Conservation (phyloP, 192 early-diverging fungal species). For the Kickxella alabastrina region DNA sequence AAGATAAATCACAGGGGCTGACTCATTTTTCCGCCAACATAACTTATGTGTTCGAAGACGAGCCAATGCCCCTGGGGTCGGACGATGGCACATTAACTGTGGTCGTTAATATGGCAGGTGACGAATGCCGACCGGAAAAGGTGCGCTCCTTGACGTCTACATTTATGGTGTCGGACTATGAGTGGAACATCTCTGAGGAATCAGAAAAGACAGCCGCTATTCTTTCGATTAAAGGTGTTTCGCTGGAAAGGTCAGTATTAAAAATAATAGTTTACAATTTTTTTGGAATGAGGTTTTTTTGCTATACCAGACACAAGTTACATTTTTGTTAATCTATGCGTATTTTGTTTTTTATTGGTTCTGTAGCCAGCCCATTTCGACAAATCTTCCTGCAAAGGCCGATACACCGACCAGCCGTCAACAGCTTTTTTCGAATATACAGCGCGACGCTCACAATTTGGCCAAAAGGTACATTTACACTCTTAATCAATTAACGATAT, state of each 20-base stretch:
- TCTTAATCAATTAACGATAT: too few species aligned
- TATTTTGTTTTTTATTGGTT: too few species aligned
- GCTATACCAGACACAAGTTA: not conserved
- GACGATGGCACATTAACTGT: conserved; percentile 20
- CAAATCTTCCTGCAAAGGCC: too few species aligned
- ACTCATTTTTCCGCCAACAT: conserved; percentile 16
- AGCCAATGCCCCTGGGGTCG: conserved; percentile 26
- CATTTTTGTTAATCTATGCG: too few species aligned
- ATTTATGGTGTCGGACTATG: conserved; percentile 34
- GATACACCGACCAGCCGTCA: too few species aligned
- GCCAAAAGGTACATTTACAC: conserved; percentile 17
- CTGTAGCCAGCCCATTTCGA: too few species aligned
- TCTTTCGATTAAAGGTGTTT: conserved; percentile 20
- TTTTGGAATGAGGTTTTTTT: not conserved
- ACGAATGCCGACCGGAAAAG: conserved; percentile 12
- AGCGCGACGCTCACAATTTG: conserved; percentile 28
- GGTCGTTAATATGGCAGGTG: conserved; percentile 34
- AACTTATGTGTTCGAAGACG: conserved; percentile 37
- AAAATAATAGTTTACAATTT: not conserved
- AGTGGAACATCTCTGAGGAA: conserved; percentile 14
- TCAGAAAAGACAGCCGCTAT: not conserved
- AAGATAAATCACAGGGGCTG: conserved; percentile 27
- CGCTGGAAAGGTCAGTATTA: conserved; percentile 14
- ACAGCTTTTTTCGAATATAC: conserved; percentile 21
- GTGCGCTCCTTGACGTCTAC: conserved; percentile 31